Base-by-base conservation (phyloP, 1,284 basidiomycete genomes). In the Melampsora abietis-canadensis region DNA sequence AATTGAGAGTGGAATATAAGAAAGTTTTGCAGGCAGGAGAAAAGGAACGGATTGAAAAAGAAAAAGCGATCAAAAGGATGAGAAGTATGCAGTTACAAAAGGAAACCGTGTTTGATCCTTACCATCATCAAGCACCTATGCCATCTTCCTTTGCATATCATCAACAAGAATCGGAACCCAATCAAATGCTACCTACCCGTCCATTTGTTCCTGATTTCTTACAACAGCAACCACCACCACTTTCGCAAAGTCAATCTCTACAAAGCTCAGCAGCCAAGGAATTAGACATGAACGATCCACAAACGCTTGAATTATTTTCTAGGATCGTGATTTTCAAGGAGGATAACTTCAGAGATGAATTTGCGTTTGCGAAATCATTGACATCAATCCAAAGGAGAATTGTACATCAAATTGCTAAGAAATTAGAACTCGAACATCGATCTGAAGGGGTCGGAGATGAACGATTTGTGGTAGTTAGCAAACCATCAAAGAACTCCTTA, bases 21-120 rank as follows among this genome's bases (percentile, higher is more conserved):
- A 98, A 98, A 84, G 96, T 98, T 10, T 85, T 99, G 21, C 95
- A 98, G 82, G 94, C 94, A 0, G 95, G 96, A 62, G 96, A 99
- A 83, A 99, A 99, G 85, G 96, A 99, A 82, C 88, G 93, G 75
- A 99, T 98, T 81, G 95, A 99, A 83, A 87, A 96, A 77, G 96
- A 98, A 85, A 99, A 99, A 85, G 96, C 96, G 2, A 89, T 99
- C 79, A 92, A 95, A 79, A 87, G 95, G 75, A 98, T 99, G 94
- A 89, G 93, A 78, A 93, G 91, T 72, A 93, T 95, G 88, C 92
- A 95, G 81, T 84, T 95, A 46, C 92, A 78, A 48, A 70, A 76
- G 44, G 77, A 78, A 44, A 24, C 60, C 17, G 61, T 63, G 19
- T 40, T 47, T 30, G n/a, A 60, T 12, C 21, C 61, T 21, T 59